Evolutionary conservation across 495 filamentous ascomycete species (phyloP), one percentile per base, ranked within the genome.

Genomic region (Daldinia caldariorum): DNA sequence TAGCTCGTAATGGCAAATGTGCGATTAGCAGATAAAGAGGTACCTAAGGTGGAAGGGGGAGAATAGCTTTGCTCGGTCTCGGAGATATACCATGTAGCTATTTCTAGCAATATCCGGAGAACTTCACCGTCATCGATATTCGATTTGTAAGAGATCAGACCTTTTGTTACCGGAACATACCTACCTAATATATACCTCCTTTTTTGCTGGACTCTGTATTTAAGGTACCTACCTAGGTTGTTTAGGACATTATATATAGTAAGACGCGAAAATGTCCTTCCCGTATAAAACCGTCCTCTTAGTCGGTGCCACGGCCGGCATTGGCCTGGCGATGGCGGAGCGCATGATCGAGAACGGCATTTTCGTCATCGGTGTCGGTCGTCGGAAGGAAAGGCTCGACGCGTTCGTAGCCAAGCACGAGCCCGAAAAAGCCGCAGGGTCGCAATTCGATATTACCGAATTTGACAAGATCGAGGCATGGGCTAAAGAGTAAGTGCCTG

Each of bases 261-360:
- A n/a, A 32, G n/a, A 57, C n/a, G 13, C n/a, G 4, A 63, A 55
- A 38, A 88, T 89, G 87, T 64, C 84, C 3, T 89, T 90, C 72
- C 80, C 82, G 0, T 92, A 91, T 77, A 89, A 89, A 65, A 89
- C 86, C 61, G 86, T 91, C 34, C 88, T 93, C 18, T 71, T 93
- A 61, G 82, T 92, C 57, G 90, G 91, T 29, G 90, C 89, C 39
- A 92, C 90, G 12, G 86, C 86, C 16, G 90, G 91, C 61, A 92
- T 94, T 65, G 91, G 92, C 53, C 74, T 81, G 26, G 89, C 87
- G 0, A 79, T 94, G 29, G 88, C 90, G 3, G 83, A 84, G 62
- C 87, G 85, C 61, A 76, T 93, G 66, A 80, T 93, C 14, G 75
- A 85, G 26, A 83, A 86, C 56, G 90, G 88, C 29, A 82, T 83